Percentiles rank a stretch among this genome's conserved stretches.
Evolutionary conservation across 2,329 filamentous ascomycete species (phyloP).

Genomic region (Colletotrichum shisoi): DNA sequence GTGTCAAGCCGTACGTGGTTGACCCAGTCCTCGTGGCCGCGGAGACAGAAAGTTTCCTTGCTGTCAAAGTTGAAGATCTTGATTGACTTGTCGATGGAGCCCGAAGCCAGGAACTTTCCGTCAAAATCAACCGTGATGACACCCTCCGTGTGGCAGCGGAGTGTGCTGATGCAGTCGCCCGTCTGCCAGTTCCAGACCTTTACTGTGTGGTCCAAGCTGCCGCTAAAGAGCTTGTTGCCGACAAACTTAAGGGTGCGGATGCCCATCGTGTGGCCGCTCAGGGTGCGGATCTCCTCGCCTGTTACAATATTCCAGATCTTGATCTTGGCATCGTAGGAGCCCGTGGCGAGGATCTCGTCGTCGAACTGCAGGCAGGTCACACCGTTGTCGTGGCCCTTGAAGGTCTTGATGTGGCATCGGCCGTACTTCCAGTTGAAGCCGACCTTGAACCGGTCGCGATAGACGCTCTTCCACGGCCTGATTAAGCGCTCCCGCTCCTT

Average conservation of each 20-base stretch:
- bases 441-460: constrained; percentile 93
- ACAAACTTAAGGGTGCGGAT: constrained; percentile 94
- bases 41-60: constrained; percentile 79
- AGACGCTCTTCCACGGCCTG: constrained; percentile 95
- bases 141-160: constrained; percentile 79
- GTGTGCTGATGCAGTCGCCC: constrained; percentile 82
- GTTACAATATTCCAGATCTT: constrained; percentile 97
- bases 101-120: constrained; percentile 82
- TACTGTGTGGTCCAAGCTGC: constrained; percentile 84
- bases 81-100: constrained; percentile 87
- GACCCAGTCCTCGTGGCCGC: constrained; percentile 92
- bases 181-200: constrained; percentile 98
- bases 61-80: constrained; percentile 93
- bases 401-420: constrained; percentile 81
- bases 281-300: constrained; percentile 82
- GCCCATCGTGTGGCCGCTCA: constrained; percentile 81
- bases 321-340: constrained; percentile 92
- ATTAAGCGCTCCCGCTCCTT: constrained; percentile 58
- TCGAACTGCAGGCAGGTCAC: constrained; percentile 67
- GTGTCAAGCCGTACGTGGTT: constrained; percentile 92
- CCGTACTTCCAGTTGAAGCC: constrained; percentile 98
- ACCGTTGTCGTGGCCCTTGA: constrained; percentile 87
- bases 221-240: constrained; percentile 87
- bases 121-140: constrained; percentile 91
- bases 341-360: constrained; percentile 89